Percentiles rank a stretch among this genome's conserved stretches.
These are phyloP conservation scores for Colletotrichum lentis DNA, from an alignment of 2,329 filamentous ascomycete genomes.

Conservation along the genomic window DNA sequence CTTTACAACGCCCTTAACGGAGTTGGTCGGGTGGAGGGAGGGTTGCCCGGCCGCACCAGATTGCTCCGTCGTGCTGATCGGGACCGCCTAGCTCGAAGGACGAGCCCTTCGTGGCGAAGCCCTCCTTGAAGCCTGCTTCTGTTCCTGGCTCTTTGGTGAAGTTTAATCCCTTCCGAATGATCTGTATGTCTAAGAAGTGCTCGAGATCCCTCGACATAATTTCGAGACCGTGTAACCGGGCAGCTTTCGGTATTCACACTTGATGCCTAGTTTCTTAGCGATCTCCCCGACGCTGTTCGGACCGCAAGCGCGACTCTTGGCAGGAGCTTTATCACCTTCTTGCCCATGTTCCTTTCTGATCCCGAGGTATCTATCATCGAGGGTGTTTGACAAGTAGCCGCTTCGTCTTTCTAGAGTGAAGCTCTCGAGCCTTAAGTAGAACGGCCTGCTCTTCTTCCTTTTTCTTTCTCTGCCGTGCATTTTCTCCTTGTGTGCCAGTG, in stretches of 20 bases:
- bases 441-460: conserved; percentile 53
- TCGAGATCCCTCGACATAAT: conserved; percentile 52
- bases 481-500: no score
- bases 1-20: conserved; percentile 60
- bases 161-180: conserved; percentile 56
- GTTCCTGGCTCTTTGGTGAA: conserved; percentile 55
- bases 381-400: conserved; percentile 61
- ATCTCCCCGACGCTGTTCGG: conserved; percentile 61
- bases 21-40: conserved; percentile 68
- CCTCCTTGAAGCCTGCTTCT: conserved; percentile 52
- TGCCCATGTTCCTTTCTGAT: conserved; percentile 62
- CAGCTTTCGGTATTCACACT: conserved; percentile 63
- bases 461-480: neutral
- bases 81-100: conserved; percentile 48
- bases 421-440: conserved; percentile 63
- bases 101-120: conserved; percentile 61
- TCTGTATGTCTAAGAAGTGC: conserved; percentile 55
- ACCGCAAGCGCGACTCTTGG: conserved; percentile 64
- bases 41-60: conserved; percentile 58
- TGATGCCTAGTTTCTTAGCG: conserved; percentile 57
- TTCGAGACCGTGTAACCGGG: conserved; percentile 61
- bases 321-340: conserved; percentile 56
- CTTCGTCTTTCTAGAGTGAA: conserved; percentile 61
- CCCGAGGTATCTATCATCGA: conserved; percentile 62
- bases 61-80: conserved; percentile 60